phyloP scores from a whole-genome alignment of 495 filamentous ascomycete species.

The Neurospora sp. region DNA sequence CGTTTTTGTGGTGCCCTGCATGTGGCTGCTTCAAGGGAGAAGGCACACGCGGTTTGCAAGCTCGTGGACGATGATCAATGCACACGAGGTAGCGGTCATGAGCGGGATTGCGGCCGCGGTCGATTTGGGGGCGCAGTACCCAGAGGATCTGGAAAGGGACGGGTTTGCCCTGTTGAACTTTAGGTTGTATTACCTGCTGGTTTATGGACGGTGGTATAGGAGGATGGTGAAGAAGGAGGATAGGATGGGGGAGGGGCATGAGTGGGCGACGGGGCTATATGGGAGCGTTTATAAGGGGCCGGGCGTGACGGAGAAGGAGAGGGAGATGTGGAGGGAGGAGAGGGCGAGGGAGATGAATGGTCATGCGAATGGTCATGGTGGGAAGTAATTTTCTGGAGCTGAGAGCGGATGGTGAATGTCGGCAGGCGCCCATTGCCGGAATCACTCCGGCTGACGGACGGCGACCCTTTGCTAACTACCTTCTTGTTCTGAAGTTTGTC shows the following conservation, averaged over 20 bases:
- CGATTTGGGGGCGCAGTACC: constrained; percentile 67
- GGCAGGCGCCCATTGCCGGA: background rate
- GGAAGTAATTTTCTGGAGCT: background rate
- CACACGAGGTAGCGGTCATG: constrained; percentile 71
- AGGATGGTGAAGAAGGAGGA: constrained; percentile 15
- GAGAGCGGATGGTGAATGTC: background rate
- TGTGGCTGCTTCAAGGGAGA: constrained; percentile 72
- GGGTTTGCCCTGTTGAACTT: constrained; percentile 30
- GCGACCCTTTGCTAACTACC: background rate
- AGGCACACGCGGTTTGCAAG: constrained; percentile 60
- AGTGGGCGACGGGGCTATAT: constrained; percentile 42
- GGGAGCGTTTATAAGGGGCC: constrained; percentile 45
- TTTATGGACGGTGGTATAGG: constrained; percentile 31
- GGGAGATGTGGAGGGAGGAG: constrained; percentile 40
- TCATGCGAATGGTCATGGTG: background rate
- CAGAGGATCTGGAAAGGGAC: constrained; percentile 34
- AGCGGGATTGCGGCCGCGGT: constrained; percentile 72
- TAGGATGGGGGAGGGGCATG: constrained; percentile 12
- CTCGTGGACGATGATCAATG: constrained; percentile 76
- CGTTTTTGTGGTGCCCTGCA: constrained; percentile 60
- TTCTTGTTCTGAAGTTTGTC: background rate
- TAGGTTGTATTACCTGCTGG: constrained; percentile 30
- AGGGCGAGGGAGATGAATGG: constrained; percentile 16
- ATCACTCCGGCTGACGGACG: background rate
- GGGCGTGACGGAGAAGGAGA: constrained; percentile 34